Evolutionary conservation across 495 filamentous ascomycete species (phyloP), one percentile per base, ranked within the genome.

Genomic region (Aspergillus biplanus): DNA sequence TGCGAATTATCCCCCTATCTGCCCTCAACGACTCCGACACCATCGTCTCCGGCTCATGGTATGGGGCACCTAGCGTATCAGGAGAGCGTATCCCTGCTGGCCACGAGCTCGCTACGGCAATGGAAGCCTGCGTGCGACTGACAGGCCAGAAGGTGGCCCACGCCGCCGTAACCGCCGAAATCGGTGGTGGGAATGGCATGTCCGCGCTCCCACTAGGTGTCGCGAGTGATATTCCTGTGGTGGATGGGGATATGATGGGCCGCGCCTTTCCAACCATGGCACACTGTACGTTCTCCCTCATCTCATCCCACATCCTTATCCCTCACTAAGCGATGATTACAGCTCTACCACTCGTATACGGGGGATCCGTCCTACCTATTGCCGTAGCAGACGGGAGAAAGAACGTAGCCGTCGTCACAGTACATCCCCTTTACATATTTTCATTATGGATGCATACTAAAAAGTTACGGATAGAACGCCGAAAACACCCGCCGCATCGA

Each of bases 231-330:
- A 59, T 68, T 27, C 75, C 77, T 3, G 70, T 77, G 7, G 63
- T 79, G 8, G 77, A 79, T 61, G 77, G 73, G 2, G 77, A 79
- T 59, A 65, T 73, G 31, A 78, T 79, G 75, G 77, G 75, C 0
- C 63, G 73, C 5, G 73, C 71, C 1, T 39, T 39, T 39, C 2
- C 73, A 11, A 73, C 73, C 3, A 62, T 72, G 56, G 67, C 67
- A 34, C 67, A 72, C 61, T 63, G 69, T 72, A 27, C 61, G 62
- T 66, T 64, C 66, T 37, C 63, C 4, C 3, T 32, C 5, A 44
- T 27, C 0, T 39, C 37, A 39, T 39, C 4, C 3, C 37, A 0
- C 0, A 7, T 39, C 1, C 7, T 39, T 8, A 39, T 27, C 21
- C 21, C 21, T 27, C 1, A 27, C 21, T 39, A 13, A 13, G 37